These are phyloP conservation scores for Claviceps pazoutovae DNA, from an alignment of 2,329 filamentous ascomycete genomes.

Conservation along the genomic window DNA sequence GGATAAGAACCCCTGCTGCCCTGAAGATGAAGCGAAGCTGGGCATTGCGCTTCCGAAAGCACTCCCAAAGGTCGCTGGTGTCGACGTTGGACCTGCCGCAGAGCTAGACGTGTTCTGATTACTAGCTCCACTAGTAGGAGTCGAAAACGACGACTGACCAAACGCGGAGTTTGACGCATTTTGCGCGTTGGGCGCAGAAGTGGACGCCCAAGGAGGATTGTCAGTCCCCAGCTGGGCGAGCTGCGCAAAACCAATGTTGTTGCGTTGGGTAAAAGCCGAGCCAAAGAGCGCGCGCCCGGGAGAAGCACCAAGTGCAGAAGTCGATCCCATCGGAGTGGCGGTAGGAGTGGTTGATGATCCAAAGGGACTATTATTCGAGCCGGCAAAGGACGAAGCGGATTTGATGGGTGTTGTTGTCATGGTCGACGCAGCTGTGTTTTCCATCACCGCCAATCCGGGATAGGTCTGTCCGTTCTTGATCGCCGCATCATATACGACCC, in stretches of 20 bases:
- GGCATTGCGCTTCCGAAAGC: no score
- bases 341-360: slow-evolving; percentile 21
- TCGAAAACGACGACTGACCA: slow-evolving; percentile 38
- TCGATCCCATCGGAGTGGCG: slow-evolving; percentile 25
- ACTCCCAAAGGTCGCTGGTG: slow-evolving; percentile 25
- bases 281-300: slow-evolving; percentile 28
- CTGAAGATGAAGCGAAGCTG: slow-evolving; percentile 41
- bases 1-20: slow-evolving; percentile 40
- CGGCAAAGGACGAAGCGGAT: slow-evolving; percentile 20
- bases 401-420: slow-evolving; percentile 13
- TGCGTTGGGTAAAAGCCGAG: slow-evolving; percentile 35
- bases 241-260: slow-evolving; percentile 38
- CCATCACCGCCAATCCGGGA: slow-evolving; percentile 47
- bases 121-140: slow-evolving; percentile 21
- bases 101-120: slow-evolving; percentile 25
- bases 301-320: slow-evolving; percentile 16
- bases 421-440: slow-evolving; percentile 17
- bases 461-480: slow-evolving; percentile 62
- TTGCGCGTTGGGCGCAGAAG: slow-evolving; percentile 3
- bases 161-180: slow-evolving; percentile 29
- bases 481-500: slow-evolving; percentile 81
- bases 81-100: slow-evolving; percentile 16
- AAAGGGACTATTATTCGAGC: slow-evolving; percentile 23
- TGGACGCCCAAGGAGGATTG: slow-evolving; percentile 38
- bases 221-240: slow-evolving; percentile 33